Conservation (phyloP, 2,329 filamentous ascomycete species). For the Xylaria sp. region DNA sequence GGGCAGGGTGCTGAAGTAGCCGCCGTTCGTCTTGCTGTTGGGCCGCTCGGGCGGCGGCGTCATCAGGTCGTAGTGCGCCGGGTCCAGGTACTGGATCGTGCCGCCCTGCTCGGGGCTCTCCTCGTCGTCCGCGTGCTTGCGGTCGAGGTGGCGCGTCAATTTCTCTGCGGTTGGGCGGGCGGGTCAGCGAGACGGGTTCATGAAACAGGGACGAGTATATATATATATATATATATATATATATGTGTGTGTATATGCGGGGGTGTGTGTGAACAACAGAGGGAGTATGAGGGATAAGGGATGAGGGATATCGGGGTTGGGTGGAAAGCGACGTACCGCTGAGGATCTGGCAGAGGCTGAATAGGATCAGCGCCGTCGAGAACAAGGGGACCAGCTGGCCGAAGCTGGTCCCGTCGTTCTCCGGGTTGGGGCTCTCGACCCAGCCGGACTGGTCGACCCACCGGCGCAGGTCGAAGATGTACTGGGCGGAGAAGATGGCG, state of each 20-base stretch:
- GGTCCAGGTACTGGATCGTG: constrained; percentile 22
- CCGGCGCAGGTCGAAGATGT: constrained; percentile 33
- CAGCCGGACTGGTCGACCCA: constrained; percentile 35
- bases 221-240: too few relatives aligned
- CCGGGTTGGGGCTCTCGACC: constrained; percentile 13
- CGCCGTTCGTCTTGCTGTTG: constrained; percentile 12
- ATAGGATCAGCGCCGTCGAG: constrained; percentile 35
- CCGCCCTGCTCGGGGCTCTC: constrained; percentile 9
- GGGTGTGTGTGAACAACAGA: neutral
- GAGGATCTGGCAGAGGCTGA: constrained; percentile 36
- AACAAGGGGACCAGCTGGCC: constrained; percentile 42
- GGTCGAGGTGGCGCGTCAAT: constrained; percentile 16
- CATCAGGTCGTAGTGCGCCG: constrained; percentile 19
- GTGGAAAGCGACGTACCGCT: constrained; percentile 26
- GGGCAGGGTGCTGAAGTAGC: constrained; percentile 10
- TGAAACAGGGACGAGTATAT: too few relatives aligned
- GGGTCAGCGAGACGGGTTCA: too few relatives aligned
- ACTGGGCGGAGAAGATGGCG: constrained; percentile 23
- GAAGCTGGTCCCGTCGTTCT: constrained; percentile 36
- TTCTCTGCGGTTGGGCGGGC: constrained; percentile 25
- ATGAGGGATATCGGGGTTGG: neutral
- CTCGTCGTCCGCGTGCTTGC: constrained; percentile 22
- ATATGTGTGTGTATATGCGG: neutral
- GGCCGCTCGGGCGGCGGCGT: constrained; percentile 10
- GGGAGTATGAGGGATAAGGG: neutral